phyloP scores from a whole-genome alignment of 202 grass and related monocot genomes.

The Schoenoplectus triqueter region DNA sequence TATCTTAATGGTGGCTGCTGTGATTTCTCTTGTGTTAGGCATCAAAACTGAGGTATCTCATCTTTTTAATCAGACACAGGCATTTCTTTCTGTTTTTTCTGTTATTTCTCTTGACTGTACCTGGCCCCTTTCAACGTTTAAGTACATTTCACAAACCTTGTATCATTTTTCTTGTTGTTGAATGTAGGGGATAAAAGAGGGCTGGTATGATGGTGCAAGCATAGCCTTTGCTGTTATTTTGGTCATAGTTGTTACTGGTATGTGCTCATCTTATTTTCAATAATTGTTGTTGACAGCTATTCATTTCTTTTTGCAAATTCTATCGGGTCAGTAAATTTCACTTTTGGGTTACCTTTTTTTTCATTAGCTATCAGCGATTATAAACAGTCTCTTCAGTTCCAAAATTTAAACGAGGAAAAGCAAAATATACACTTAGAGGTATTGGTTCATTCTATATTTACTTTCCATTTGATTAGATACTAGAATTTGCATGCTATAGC shows the following conservation, averaged over 20 bases:
- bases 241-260: conserved; percentile 94
- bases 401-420: conserved; percentile 97
- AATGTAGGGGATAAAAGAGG: conserved; percentile 87
- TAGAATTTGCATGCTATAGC: neutral
- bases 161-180: conserved; percentile 11
- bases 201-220: conserved; percentile 98
- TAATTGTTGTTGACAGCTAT: neutral
- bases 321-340: conserved; percentile 12
- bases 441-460: conserved; percentile 25
- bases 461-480: neutral
- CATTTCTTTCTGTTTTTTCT: conserved; percentile 20
- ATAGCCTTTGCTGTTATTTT: conserved; percentile 93
- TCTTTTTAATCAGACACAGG: conserved; percentile 24
- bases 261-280: neutral
- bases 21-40: conserved; percentile 84
- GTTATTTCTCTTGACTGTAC: neutral
- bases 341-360: conserved; percentile 24
- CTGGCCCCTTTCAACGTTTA: neutral
- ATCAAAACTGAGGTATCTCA: conserved; percentile 81
- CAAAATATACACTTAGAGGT: conserved; percentile 94
- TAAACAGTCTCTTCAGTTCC: conserved; percentile 91
- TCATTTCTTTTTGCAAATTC: conserved; percentile 14
- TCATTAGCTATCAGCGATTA: conserved; percentile 83
- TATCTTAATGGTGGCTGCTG: conserved; percentile 93
- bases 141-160: neutral